Evolutionary conservation across 306 rosid species (phyloP), one percentile per base, ranked within the genome.

Genomic region (Prunus dulcis): DNA sequence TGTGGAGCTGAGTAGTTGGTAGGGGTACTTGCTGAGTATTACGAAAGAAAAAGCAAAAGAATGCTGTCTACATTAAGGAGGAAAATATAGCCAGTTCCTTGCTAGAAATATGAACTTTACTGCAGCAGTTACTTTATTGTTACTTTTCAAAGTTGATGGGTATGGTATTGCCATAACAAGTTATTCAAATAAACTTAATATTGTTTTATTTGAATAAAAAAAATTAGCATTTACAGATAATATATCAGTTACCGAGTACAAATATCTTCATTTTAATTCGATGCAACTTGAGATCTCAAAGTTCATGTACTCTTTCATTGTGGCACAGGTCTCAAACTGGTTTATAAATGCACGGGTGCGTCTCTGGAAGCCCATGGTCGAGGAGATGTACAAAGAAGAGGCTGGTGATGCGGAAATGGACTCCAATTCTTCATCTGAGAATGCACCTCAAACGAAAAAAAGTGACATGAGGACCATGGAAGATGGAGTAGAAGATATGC

Each of bases 341-440:
- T 91, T 91, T 73, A 91, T 91, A 81, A 91, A 91, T 78, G 97
- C 97, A 4, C 81, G 97, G 2, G 97, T 91, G 68, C 97, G 95
- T 67, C 91, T 91, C 27, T 91, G 97, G 97, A 91, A 91, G 76
- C 97, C 97, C 75, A 91, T 91, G 95, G 91, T 89, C 41, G 97
- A 91, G 85, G 95, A 89, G 75, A 91, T 91, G 93, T 86, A 91
- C 93, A 91, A 91, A 78, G 93, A 88, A 85, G 97, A 91, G 84
- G 73, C 34, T 67, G 88, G 88, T 38, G 89, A 82, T 72, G 87
- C 80, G 9, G 97, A 81, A 64, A 78, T 89, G 81, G 89, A 89
- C 78, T 83, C 95, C 51, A 89, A 78, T 74, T 89, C 90, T 78
- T 89, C 90, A 22, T 85, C 93, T 64, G 97, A 91, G 73, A 87